Conservation (phyloP, 495 filamentous ascomycete species). For the Neurospora sp. region DNA sequence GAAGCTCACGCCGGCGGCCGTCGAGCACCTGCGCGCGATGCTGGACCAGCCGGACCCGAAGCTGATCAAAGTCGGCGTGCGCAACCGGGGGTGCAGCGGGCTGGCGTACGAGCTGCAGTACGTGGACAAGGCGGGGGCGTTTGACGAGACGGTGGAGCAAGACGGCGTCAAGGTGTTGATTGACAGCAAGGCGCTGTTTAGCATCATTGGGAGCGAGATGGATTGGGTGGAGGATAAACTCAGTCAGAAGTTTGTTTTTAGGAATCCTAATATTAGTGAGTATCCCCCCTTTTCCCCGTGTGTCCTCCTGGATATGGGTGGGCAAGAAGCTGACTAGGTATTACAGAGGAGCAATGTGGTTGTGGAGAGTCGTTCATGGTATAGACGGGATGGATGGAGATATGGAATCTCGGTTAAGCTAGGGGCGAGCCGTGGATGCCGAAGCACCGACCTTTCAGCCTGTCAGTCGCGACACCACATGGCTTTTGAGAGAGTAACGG, state of each 20-base stretch:
- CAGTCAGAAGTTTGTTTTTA: constrained; percentile 81
- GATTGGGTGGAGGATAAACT: constrained; percentile 97
- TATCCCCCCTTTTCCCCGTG: constrained; percentile 12
- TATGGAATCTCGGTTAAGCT: not conserved
- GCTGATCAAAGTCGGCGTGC: constrained; percentile 86
- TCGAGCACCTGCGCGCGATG: constrained; percentile 62
- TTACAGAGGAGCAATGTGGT: constrained; percentile 85
- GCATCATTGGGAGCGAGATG: constrained; percentile 98
- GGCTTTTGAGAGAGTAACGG: not conserved
- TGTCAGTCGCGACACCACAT: not conserved
- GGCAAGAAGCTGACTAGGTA: too few species aligned
- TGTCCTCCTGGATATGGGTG: too few species aligned
- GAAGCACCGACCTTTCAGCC: not conserved
- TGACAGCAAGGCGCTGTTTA: constrained; percentile 93
- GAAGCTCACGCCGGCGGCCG: constrained; percentile 70
- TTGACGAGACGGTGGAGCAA: constrained; percentile 91
- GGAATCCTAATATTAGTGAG: constrained; percentile 97
- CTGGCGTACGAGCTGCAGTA: constrained; percentile 93
- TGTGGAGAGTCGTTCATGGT: constrained; percentile 98
- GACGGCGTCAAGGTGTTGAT: constrained; percentile 94
- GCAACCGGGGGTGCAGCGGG: constrained; percentile 91
- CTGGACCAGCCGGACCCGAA: constrained; percentile 78
- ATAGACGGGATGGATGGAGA: constrained; percentile 13
- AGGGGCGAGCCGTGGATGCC: not conserved
- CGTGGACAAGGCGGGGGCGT: constrained; percentile 75